These are phyloP conservation scores for Rosa lucieae DNA, from an alignment of 306 rosid genomes.

Conservation along the genomic window DNA sequence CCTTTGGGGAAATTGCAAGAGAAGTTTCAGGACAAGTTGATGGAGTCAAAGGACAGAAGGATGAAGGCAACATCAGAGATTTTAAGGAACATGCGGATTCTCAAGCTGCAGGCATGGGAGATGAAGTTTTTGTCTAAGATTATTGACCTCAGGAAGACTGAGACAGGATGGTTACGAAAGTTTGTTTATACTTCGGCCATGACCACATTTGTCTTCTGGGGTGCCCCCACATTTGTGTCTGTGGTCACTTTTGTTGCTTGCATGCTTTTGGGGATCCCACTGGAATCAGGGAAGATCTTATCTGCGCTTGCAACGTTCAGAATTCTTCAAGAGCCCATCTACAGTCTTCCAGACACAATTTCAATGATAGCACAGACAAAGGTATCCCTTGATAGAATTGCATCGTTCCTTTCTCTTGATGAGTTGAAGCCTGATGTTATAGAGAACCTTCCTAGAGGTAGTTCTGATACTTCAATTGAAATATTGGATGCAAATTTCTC, in stretches of 20 bases:
- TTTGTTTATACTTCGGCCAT: conserved; percentile 42
- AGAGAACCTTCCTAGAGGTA: conserved; percentile 63
- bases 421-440: conserved; percentile 61
- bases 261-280: conserved; percentile 71
- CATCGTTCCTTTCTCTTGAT: conserved; percentile 61
- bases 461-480: conserved; percentile 60
- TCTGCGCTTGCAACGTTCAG: conserved; percentile 81
- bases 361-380: conserved; percentile 73
- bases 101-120: conserved; percentile 91
- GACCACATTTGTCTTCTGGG: conserved; percentile 54
- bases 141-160: conserved; percentile 49
- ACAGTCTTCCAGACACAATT: conserved; percentile 60
- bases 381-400: conserved; percentile 82
- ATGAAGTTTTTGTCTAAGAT: conserved; percentile 82
- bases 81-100: conserved; percentile 78
- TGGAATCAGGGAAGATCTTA: conserved; percentile 86
- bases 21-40: conserved; percentile 67
- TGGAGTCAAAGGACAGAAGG: conserved; percentile 79
- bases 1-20: conserved; percentile 69
- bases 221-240: conserved; percentile 74
- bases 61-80: conserved; percentile 83
- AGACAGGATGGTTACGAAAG: conserved; percentile 66
- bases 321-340: conserved; percentile 83
- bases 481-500: conserved; percentile 66
- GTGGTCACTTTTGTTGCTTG: conserved; percentile 77